Percentiles rank a stretch among this genome's conserved stretches.
phyloP scores from a whole-genome alignment of 208 protist genomes.

The Acanthamoeba lenticulata region DNA sequence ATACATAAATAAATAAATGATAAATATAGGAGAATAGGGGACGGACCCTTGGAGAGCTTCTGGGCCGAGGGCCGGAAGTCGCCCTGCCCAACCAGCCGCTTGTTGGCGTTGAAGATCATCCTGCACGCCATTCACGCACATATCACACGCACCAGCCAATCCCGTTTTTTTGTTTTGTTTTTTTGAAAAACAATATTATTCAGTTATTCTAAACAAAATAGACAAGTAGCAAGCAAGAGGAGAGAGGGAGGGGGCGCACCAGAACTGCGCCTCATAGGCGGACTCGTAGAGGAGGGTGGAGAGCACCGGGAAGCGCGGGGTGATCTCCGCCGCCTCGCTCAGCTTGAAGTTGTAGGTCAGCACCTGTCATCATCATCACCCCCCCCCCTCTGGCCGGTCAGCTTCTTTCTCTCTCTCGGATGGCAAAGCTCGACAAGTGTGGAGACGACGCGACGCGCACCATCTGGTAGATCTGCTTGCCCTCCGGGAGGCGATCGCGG shows the following conservation, averaged over 20 bases:
- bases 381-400: no score
- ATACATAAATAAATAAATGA: not conserved
- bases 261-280: constrained; percentile 49
- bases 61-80: not conserved
- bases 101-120: constrained; percentile 64
- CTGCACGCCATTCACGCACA: not conserved
- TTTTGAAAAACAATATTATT: no score
- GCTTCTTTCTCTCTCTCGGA: no score
- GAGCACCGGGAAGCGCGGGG: constrained; percentile 14
- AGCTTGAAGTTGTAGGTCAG: constrained; percentile 63
- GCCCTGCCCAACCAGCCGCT: constrained; percentile 6
- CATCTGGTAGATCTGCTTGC: constrained; percentile 64
- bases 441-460: not conserved
- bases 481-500: constrained; percentile 34
- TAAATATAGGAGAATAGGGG: no score
- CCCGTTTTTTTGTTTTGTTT: no score
- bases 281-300: constrained; percentile 53
- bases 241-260: not conserved
- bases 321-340: not conserved
- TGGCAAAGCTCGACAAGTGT: not conserved
- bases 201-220: no score
- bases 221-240: not conserved
- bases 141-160: no score
- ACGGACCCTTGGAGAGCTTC: constrained; percentile 20
- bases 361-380: not conserved